Percentiles rank a stretch among this genome's conserved stretches.
Conservation (phyloP, 129 eudicot genomes). For the Smallanthus sonchifolius region DNA sequence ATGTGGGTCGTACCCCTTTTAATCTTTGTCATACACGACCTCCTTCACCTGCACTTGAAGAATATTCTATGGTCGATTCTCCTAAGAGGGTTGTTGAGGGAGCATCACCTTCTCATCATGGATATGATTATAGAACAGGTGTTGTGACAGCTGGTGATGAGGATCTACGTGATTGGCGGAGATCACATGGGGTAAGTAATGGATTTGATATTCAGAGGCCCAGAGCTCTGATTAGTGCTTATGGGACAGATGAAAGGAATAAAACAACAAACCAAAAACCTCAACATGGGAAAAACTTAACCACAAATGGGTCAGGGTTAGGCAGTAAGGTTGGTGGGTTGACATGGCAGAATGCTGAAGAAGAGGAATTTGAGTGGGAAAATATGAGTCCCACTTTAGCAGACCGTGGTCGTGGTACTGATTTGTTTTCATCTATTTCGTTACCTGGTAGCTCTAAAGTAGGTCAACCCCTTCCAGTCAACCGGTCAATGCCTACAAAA, state of each 20-base stretch:
- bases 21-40: conserved; percentile 40
- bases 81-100: conserved; percentile 46
- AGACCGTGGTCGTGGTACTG: conserved; percentile 34
- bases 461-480: conserved; percentile 35
- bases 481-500: conserved; percentile 29
- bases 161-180: conserved; percentile 43
- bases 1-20: conserved; percentile 45
- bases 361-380: conserved; percentile 96
- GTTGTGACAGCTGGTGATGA: conserved; percentile 37
- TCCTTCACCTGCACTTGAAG: conserved; percentile 53
- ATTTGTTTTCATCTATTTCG: conserved; percentile 29
- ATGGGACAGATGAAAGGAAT: conserved; percentile 80
- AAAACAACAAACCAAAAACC: conserved; percentile 34
- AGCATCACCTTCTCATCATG: conserved; percentile 60
- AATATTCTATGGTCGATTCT: conserved; percentile 35
- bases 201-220: conserved; percentile 66
- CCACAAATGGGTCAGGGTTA: conserved; percentile 38
- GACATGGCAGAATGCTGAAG: conserved; percentile 90
- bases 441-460: conserved; percentile 30
- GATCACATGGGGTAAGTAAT: conserved; percentile 32
- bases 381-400: conserved; percentile 75
- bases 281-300: conserved; percentile 20
- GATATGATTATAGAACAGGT: conserved; percentile 41
- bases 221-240: conserved; percentile 89
- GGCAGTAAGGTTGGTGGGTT: conserved; percentile 32